These are phyloP conservation scores for Xylaria longipes DNA, from an alignment of 495 filamentous ascomycete genomes.

Conservation along the genomic window DNA sequence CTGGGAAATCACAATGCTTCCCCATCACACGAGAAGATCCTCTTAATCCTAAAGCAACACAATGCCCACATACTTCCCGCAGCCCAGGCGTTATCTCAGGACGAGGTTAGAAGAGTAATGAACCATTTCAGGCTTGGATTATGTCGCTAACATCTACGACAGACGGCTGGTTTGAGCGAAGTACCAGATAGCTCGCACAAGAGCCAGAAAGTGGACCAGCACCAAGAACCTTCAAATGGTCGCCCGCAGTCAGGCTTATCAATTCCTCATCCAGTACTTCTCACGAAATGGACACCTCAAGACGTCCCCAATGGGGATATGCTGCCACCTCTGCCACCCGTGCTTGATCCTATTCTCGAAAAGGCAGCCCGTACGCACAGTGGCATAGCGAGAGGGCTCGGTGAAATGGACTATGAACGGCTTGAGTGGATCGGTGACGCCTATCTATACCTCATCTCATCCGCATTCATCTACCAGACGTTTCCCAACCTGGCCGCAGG, in stretches of 20 bases:
- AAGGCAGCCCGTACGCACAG: slow-evolving; percentile 72
- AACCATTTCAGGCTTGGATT: neutral
- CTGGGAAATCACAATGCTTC: slow-evolving; percentile 20
- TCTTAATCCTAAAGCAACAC: slow-evolving; percentile 32
- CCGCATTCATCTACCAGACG: slow-evolving; percentile 66
- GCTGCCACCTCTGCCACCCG: slow-evolving; percentile 62
- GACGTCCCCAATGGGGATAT: slow-evolving; percentile 42
- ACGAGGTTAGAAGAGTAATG: slow-evolving; percentile 28
- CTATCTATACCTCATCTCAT: slow-evolving; percentile 73
- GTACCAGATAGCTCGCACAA: slow-evolving; percentile 26
- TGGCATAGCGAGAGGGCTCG: slow-evolving; percentile 44
- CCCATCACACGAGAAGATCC: slow-evolving; percentile 29
- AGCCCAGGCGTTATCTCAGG: slow-evolving; percentile 28
- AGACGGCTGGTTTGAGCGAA: slow-evolving; percentile 12
- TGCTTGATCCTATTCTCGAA: slow-evolving; percentile 62
- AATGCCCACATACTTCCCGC: slow-evolving; percentile 34
- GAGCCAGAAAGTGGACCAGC: slow-evolving; percentile 29
- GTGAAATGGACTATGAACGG: slow-evolving; percentile 65
- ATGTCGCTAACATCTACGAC: slow-evolving; percentile 10
- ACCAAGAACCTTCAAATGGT: neutral
- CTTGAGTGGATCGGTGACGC: slow-evolving; percentile 80
- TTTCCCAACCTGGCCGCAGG: slow-evolving; percentile 66
- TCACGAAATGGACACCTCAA: slow-evolving; percentile 53
- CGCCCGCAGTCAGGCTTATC: slow-evolving; percentile 18
- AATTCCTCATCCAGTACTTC: slow-evolving; percentile 31